Base-by-base conservation (phyloP, 1,139 yeast genomes). In the Protomyces pachydermus region DNA sequence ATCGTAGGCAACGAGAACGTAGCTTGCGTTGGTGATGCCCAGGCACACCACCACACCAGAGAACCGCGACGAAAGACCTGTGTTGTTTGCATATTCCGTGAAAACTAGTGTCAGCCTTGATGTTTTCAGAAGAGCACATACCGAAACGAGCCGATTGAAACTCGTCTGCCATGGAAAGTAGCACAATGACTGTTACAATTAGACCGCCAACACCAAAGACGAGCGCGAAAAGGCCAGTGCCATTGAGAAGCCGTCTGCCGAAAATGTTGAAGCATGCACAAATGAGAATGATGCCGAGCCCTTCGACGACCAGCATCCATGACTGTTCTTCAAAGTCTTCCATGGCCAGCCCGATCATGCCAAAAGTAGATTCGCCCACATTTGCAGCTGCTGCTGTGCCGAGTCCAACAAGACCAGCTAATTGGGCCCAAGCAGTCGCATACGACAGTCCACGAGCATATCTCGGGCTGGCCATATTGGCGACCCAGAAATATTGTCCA, bases 1-100 rank as follows among this genome's bases (percentile, higher is more conserved):
- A 34, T 93, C 93, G 73, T 86, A 88, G 0, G 95, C 95, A 67
- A 88, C 88, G 71, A 88, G 78, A 32, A 93, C 87, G 74, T 87
- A 87, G 52, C 88, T 85, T 0, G 91, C 84, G 69, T 88, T 87
- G 72, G 87, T 91, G 65, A 88, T 80, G 0, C 95, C 95, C 50
- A 88, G 67, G 23, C 71, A 66, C 18, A 71, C 69, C 8, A 68
- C 70, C 37, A 67, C 67, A 37, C 70, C 69, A 68, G 68, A 66
- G 53, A 51, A 58, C 12, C 54, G 54, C 38, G 68, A 69, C 20
- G 65, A 65, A 61, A 67, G 68, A 5, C 71, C 72, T 4, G 72
- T 67, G 10, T 66, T 66, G 54, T 69, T 70, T 34, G 65, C 54
- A 46, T 69, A 69, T 51, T 64, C 67, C 3, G 64, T 60, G 38